These are phyloP conservation scores for Deinandra increscens DNA, from an alignment of 129 eudicot genomes.

Conservation along the genomic window DNA sequence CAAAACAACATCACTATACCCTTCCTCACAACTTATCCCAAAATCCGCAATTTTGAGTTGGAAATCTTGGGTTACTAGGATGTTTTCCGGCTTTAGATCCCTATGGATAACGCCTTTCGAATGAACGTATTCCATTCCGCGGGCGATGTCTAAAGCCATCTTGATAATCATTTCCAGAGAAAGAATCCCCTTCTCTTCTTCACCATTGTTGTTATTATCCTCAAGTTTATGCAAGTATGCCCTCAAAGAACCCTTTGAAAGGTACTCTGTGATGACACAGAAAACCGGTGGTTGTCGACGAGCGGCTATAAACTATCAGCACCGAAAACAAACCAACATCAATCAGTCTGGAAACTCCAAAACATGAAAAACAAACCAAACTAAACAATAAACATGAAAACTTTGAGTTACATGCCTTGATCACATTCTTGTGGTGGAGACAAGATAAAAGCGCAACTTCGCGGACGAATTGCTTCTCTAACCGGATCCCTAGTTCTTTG, in stretches of 20 bases:
- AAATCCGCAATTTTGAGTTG: slow-evolving; percentile 82
- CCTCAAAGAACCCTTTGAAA: slow-evolving; percentile 76
- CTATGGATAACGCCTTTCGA: slow-evolving; percentile 77
- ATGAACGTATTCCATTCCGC: slow-evolving; percentile 79
- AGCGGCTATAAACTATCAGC: slow-evolving; percentile 61
- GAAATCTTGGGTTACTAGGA: slow-evolving; percentile 57
- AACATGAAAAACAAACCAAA: too few relatives aligned
- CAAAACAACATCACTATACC: slow-evolving; percentile 48
- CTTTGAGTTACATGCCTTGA: slow-evolving; percentile 54
- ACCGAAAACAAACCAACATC: neutral
- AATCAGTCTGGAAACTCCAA: too few relatives aligned
- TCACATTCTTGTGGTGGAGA: slow-evolving; percentile 65
- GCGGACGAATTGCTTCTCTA: slow-evolving; percentile 65
- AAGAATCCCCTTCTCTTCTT: slow-evolving; percentile 31
- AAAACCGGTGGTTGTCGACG: slow-evolving; percentile 56
- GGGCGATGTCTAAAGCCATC: slow-evolving; percentile 70
- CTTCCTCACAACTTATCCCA: slow-evolving; percentile 74
- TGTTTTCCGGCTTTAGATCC: slow-evolving; percentile 82
- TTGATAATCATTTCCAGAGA: slow-evolving; percentile 43
- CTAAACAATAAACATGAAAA: neutral
- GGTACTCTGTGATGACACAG: slow-evolving; percentile 66
- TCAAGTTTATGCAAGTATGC: slow-evolving; percentile 69
- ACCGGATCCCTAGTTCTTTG: slow-evolving; percentile 45
- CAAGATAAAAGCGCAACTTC: slow-evolving; percentile 66
- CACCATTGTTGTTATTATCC: slow-evolving; percentile 27